Evolutionary conservation across 495 filamentous ascomycete species (phyloP).

Genomic region (Penicillium roqueforti): DNA sequence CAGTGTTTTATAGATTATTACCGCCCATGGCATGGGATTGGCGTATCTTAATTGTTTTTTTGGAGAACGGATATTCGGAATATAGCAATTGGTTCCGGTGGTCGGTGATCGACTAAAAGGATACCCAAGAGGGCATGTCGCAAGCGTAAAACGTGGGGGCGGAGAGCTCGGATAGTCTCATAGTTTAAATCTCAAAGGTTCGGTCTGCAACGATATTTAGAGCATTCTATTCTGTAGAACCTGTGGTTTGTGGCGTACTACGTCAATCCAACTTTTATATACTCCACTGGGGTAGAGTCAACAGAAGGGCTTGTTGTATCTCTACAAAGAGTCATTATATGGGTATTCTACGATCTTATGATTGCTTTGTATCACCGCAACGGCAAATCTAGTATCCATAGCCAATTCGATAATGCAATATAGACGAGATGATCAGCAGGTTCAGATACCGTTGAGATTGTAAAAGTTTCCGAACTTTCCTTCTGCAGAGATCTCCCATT

Average conservation of each 20-base stretch:
- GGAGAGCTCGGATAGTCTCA: not conserved
- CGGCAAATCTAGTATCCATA: too few relatives aligned
- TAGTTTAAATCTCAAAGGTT: not conserved
- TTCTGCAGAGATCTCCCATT: not conserved
- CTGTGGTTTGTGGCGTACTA: not conserved
- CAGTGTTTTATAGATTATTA: not conserved
- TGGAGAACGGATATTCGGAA: not conserved
- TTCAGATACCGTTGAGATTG: not conserved
- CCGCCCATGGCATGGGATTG: not conserved
- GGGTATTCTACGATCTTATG: not conserved
- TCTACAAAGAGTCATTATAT: not conserved
- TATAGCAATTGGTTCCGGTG: not conserved
- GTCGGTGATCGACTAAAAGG: not conserved
- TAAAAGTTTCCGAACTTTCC: not conserved
- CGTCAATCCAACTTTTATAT: not conserved
- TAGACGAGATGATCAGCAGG: not conserved
- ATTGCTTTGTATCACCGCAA: not conserved
- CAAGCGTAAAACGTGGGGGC: not conserved
- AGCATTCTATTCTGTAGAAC: not conserved
- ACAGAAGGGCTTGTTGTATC: not conserved
- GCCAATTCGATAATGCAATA: not conserved
- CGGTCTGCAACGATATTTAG: not conserved
- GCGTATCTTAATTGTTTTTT: not conserved
- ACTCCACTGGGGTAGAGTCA: not conserved
- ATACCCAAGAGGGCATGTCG: not conserved